phyloP scores from a whole-genome alignment of 345 rosid genomes.

The Rubroshorea leprosula region DNA sequence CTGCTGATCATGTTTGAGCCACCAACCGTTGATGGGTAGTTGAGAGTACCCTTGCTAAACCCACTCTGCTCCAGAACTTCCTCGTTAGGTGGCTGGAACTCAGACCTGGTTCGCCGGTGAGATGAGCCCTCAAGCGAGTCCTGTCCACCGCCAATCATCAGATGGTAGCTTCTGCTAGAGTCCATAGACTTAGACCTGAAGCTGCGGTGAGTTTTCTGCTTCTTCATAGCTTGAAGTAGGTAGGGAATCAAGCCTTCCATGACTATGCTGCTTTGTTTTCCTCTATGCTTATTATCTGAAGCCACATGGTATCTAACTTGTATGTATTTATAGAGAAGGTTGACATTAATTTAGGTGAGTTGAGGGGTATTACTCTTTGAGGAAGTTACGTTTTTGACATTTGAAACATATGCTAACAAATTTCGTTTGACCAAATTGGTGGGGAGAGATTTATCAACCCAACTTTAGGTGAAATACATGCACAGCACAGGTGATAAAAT shows the following conservation, averaged over 20 bases:
- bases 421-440: too few species aligned
- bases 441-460: too few species aligned
- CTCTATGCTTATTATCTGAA: not conserved
- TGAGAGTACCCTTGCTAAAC: constrained; percentile 2
- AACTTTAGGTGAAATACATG: too few species aligned
- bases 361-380: not conserved
- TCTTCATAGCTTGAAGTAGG: constrained; percentile 41
- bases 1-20: constrained; percentile 12
- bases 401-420: too few species aligned
- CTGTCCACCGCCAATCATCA: constrained; percentile 25
- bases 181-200: constrained; percentile 33
- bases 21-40: constrained; percentile 9
- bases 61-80: constrained; percentile 29
- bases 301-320: not conserved
- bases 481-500: too few species aligned
- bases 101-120: constrained; percentile 43
- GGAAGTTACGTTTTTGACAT: too few species aligned
- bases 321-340: not conserved
- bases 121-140: constrained; percentile 39
- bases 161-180: constrained; percentile 58
- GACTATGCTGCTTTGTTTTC: constrained; percentile 11
- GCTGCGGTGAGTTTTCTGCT: constrained; percentile 19
- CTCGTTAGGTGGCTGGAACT: constrained; percentile 34
- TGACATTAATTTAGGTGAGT: too few species aligned
- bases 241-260: constrained; percentile 86